Evolutionary conservation across 352 stramenopile species (phyloP).

Genomic region (Phytophthora syringae): DNA sequence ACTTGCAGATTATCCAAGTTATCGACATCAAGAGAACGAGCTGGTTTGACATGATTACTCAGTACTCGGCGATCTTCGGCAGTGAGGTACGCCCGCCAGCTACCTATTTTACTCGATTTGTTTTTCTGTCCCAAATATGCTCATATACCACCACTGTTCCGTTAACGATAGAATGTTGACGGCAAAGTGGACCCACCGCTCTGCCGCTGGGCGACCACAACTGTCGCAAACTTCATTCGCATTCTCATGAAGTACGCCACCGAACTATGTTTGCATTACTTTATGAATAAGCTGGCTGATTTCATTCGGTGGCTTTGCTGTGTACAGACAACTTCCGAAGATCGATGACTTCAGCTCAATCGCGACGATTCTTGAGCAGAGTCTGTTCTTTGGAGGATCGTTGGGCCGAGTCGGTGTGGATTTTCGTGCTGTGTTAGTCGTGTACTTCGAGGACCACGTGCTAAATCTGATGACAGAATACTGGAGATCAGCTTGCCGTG

Average conservation of each 20-base stretch:
- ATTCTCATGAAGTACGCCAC: slow-evolving; percentile 76
- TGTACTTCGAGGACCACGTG: slow-evolving; percentile 87
- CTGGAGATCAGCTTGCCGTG: slow-evolving; percentile 61
- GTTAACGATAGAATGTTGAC: slow-evolving; percentile 55
- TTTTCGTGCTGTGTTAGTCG: slow-evolving; percentile 80
- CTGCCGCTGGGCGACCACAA: slow-evolving; percentile 82
- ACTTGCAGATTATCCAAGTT: slow-evolving; percentile 76
- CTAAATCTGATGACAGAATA: slow-evolving; percentile 65
- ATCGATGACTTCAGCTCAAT: slow-evolving; percentile 86
- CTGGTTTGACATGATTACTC: slow-evolving; percentile 92
- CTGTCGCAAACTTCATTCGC: slow-evolving; percentile 80
- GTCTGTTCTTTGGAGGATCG: slow-evolving; percentile 85
- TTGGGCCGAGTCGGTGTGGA: slow-evolving; percentile 83
- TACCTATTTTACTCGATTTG: not conserved
- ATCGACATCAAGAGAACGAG: slow-evolving; percentile 90
- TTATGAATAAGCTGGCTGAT: not conserved
- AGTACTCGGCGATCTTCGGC: slow-evolving; percentile 92
- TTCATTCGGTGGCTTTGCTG: slow-evolving; percentile 4
- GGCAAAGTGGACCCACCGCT: slow-evolving; percentile 84
- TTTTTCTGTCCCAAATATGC: not conserved
- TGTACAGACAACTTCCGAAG: slow-evolving; percentile 79
- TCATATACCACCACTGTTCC: not conserved
- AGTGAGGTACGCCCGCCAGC: slow-evolving; percentile 49
- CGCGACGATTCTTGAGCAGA: slow-evolving; percentile 82
- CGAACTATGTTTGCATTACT: not conserved